phyloP scores from a whole-genome alignment of 2,329 filamentous ascomycete species.

The Monosporascus sp. region DNA sequence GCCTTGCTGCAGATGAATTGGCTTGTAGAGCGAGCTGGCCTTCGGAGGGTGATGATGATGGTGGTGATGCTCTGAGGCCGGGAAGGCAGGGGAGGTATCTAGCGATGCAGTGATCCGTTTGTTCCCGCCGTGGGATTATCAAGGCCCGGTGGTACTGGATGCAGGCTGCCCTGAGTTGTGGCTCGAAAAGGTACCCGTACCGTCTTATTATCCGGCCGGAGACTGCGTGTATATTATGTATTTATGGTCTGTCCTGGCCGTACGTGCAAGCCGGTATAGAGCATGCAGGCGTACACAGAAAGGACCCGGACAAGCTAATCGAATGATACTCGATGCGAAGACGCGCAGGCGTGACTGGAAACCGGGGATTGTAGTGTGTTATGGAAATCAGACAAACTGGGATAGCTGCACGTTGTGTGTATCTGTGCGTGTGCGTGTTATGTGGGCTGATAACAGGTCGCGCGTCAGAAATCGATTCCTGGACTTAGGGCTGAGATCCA shows the following conservation, averaged over 20 bases:
- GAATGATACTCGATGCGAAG: not conserved
- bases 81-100: not conserved
- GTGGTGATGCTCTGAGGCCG: too few relatives aligned
- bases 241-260: not conserved
- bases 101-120: not conserved
- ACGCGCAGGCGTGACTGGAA: not conserved
- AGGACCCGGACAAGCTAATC: too few relatives aligned
- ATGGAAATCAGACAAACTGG: not conserved
- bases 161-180: not conserved
- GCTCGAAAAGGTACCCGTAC: not conserved
- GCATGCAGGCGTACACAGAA: not conserved
- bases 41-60: too few relatives aligned
- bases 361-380: not conserved
- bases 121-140: not conserved
- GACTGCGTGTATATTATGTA: not conserved
- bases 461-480: not conserved
- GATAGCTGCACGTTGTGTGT: not conserved
- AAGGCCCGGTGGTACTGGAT: not conserved
- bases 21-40: too few relatives aligned
- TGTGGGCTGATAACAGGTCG: not conserved
- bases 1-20: constrained; percentile 23
- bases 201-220: not conserved
- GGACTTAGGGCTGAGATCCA: not conserved
- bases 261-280: not conserved
- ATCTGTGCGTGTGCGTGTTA: not conserved